phyloP scores from a whole-genome alignment of 2,329 filamentous ascomycete genomes.

The Epichloe sp. region DNA sequence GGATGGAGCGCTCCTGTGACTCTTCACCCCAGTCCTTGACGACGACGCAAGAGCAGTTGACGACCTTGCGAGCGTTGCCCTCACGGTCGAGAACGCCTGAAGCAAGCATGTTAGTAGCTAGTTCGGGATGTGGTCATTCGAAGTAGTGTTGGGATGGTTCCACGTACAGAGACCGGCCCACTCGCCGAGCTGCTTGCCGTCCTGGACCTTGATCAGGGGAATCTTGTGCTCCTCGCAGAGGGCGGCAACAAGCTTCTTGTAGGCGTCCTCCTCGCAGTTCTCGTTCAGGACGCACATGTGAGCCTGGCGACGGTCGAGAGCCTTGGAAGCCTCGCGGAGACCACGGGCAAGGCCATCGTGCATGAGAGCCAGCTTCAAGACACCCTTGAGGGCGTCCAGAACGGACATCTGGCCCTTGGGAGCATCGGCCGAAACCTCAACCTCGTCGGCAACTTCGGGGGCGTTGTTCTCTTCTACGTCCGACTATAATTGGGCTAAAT shows the following conservation, averaged over 20 bases:
- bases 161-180: constrained; percentile 98
- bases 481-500: constrained; percentile 49
- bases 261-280: constrained; percentile 98
- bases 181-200: constrained; percentile 99
- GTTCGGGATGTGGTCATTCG: no score
- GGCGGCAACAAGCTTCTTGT: constrained; percentile 99
- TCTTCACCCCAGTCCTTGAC: constrained; percentile 99
- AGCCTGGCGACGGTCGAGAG: constrained; percentile 93
- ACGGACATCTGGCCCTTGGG: constrained; percentile 94
- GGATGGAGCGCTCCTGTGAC: constrained; percentile 94
- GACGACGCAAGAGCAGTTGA: constrained; percentile 99
- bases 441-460: constrained; percentile 74
- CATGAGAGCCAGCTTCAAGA: constrained; percentile 96
- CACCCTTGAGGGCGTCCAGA: constrained; percentile 96
- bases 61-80: constrained; percentile 98
- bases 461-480: constrained; percentile 99
- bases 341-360: constrained; percentile 98
- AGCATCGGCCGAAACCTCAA: constrained; percentile 90
- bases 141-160: not conserved
- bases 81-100: constrained; percentile 95
- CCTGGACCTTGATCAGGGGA: constrained; percentile 98
- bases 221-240: constrained; percentile 99
- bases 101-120: constrained; percentile 17
- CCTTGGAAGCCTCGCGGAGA: constrained; percentile 97
- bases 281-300: constrained; percentile 99